phyloP scores from a whole-genome alignment of 2,329 filamentous ascomycete species.

The Stagonosporopsis vannaccii region DNA sequence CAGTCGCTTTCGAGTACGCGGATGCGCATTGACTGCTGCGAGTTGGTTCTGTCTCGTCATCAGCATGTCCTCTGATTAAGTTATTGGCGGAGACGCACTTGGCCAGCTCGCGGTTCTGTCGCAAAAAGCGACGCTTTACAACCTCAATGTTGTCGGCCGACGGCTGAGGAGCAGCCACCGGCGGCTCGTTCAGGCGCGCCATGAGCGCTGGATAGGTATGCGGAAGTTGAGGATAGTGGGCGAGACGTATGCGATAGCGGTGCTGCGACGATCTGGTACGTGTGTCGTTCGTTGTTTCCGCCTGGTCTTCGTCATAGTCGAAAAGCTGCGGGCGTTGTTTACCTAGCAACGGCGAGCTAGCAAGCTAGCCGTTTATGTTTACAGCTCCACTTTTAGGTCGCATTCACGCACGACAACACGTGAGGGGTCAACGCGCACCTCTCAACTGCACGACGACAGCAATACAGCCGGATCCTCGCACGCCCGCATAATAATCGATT shows the following conservation, averaged over 20 bases:
- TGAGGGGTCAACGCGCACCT: constrained; percentile 32
- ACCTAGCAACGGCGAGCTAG: constrained; percentile 41
- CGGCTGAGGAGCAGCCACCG: constrained; percentile 46
- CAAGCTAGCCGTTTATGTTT: constrained; percentile 19
- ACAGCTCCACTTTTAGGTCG: constrained; percentile 9
- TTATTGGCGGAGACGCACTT: constrained; percentile 44
- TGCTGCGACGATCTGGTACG: constrained; percentile 19
- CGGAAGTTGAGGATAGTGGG: constrained; percentile 40
- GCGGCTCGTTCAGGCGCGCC: constrained; percentile 82
- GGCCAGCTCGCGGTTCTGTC: constrained; percentile 85
- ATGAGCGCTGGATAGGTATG: constrained; percentile 62
- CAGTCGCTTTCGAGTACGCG: constrained; percentile 78
- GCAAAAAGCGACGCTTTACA: constrained; percentile 76
- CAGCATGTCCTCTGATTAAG: constrained; percentile 2
- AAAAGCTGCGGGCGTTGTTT: constrained; percentile 40
- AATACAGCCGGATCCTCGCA: not conserved
- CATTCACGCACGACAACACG: constrained; percentile 24
- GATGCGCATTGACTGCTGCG: constrained; percentile 77
- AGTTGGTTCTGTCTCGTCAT: constrained; percentile 67
- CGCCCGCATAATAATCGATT: not conserved
- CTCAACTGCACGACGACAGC: not conserved
- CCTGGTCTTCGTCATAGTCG: constrained; percentile 31
- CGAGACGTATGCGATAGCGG: constrained; percentile 16
- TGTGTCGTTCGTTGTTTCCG: constrained; percentile 43
- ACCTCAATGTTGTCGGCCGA: constrained; percentile 72